Evolutionary conservation across 352 stramenopile species (phyloP), one percentile per base, ranked within the genome.

Genomic region (Pythium pyrilobum): DNA sequence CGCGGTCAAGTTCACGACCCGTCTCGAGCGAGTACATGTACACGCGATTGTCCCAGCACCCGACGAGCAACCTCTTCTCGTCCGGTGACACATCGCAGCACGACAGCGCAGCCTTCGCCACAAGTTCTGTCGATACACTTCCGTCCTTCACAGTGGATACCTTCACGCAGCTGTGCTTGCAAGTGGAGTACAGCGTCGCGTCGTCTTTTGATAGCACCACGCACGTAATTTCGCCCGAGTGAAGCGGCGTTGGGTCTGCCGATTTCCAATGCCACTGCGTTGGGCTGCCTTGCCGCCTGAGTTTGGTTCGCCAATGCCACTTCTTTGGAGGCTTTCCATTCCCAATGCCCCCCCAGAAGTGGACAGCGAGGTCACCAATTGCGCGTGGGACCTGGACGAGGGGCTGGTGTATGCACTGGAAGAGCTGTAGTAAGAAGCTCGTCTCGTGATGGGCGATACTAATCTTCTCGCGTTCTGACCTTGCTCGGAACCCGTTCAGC

Each of bases 31-130:
- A 89, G 56, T 87, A 69, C 80, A 94, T 89, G 62, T 84, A 84
- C 39, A 94, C 72, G 41, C 61, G 56, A 47, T 87, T 85, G 50
- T 94, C 81, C 73, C 77, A 88, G 40, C 73, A 86, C 1, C 81
- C 81, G 36, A 91, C 57, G 3, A 94, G 62, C 4, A 85, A 56
- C 16, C 80, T 31, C 5, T 59, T 77, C 34, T 88, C 81, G 33
- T 92, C 73, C 5, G 73, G 71, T 4, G 80, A 87, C 2, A 92
- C 44, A 55, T 86, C 81, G 27, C 80, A 87, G 52, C 78, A 89
- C 1, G 81, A 89, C 3, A 92, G 53, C 1, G 72, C 74, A 12
- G 54, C 63, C 15, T 72, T 58, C 13, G 64, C 59, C 0, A 52
- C 66, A 12, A 85, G 40, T 16, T 66, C 68, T 12, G 65, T 67